A percentile compares a stretch with the other conserved stretches of the same genome.
These are phyloP conservation scores for Pichia sp. DNA, from an alignment of 1,139 yeast species.

Conservation along the genomic window DNA sequence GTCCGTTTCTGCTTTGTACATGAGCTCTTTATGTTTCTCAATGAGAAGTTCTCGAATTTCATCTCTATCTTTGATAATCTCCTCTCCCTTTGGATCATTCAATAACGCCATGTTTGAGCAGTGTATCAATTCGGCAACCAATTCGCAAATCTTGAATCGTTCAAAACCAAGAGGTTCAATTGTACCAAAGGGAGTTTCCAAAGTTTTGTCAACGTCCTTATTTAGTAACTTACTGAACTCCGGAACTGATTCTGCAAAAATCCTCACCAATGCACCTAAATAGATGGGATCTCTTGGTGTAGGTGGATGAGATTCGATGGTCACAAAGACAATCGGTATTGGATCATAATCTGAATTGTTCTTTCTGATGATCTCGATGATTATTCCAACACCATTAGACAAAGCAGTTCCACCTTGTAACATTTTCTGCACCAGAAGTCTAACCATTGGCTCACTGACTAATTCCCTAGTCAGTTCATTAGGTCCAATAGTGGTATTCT, in stretches of 20 bases:
- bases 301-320: conserved; percentile 91
- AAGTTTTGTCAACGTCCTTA: conserved; percentile 27
- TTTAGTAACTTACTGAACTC: conserved; percentile 54
- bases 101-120: conserved; percentile 95
- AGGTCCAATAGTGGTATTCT: conserved; percentile 89
- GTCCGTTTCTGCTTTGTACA: conserved; percentile 21
- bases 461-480: conserved; percentile 89
- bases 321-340: conserved; percentile 79
- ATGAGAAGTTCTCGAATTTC: conserved; percentile 48
- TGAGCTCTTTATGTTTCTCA: conserved; percentile 29
- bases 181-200: conserved; percentile 66
- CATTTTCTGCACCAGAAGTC: conserved; percentile 72
- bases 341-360: conserved; percentile 94
- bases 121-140: conserved; percentile 89
- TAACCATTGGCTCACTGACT: conserved; percentile 66
- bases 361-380: conserved; percentile 90
- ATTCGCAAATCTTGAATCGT: conserved; percentile 88
- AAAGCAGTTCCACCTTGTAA: conserved; percentile 85
- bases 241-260: conserved; percentile 71
- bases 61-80: conserved; percentile 71
- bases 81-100: conserved; percentile 79
- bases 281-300: conserved; percentile 92
- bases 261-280: conserved; percentile 75
- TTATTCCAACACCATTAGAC: conserved; percentile 93
- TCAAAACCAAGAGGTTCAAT: conserved; percentile 94